phyloP scores from a whole-genome alignment of 345 rosid genomes.

The Cochlearia excelsa region DNA sequence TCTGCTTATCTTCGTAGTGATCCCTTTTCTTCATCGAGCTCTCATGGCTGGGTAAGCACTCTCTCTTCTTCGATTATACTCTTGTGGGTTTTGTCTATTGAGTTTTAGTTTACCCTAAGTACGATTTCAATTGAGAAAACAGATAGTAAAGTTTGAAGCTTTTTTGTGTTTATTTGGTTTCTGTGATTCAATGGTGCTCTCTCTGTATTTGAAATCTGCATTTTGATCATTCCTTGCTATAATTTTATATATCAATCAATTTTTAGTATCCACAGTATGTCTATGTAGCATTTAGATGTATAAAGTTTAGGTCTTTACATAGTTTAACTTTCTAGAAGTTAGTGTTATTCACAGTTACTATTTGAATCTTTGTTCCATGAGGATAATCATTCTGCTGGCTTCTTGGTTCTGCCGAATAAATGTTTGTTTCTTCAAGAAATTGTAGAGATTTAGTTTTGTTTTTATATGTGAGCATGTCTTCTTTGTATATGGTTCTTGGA shows the following conservation, averaged over 20 bases:
- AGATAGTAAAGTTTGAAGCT: not conserved
- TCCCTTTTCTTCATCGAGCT: slow-evolving; percentile 23
- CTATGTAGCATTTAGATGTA: no score
- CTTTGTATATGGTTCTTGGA: not conserved
- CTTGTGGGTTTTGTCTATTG: not conserved
- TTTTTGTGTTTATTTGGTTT: not conserved
- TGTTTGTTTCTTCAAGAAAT: not conserved
- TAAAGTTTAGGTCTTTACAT: no score
- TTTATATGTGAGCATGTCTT: not conserved
- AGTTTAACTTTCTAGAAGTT: no score
- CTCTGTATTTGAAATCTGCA: not conserved
- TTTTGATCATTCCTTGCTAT: not conserved
- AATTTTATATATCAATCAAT: no score
- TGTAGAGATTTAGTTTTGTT: slow-evolving; percentile 3
- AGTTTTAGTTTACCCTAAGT: not conserved
- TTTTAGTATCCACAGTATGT: no score
- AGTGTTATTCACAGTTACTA: no score
- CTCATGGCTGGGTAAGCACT: slow-evolving; percentile 40
- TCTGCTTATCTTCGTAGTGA: slow-evolving; percentile 11
- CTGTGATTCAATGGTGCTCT: slow-evolving; percentile 3
- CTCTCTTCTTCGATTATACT: not conserved
- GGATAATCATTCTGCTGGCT: no score
- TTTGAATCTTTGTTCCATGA: no score
- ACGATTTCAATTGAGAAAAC: not conserved
- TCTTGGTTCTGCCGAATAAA: no score